Percentiles rank a stretch among this genome's conserved stretches.
phyloP scores from a whole-genome alignment of 352 stramenopile species.

The Phytophthora aleatoria region DNA sequence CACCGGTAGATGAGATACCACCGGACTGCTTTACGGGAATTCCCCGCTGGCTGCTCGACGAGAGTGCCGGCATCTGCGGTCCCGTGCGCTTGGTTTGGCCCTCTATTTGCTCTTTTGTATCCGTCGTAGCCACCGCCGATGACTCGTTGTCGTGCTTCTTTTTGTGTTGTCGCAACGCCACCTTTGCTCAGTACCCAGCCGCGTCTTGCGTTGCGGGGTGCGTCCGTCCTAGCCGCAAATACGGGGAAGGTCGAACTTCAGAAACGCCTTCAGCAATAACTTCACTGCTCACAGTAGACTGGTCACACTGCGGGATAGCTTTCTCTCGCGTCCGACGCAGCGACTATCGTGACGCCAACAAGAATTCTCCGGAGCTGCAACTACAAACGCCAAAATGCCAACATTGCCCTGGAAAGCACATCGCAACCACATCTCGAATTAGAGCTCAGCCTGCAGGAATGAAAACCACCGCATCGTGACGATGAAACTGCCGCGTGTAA shows the following conservation, averaged over 20 bases:
- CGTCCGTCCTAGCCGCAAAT: constrained; percentile 3
- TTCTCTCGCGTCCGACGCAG: background rate
- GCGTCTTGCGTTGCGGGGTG: constrained; percentile 10
- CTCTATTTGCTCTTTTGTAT: constrained; percentile 34
- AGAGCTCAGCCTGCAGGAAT: constrained; percentile 26
- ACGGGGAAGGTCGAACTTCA: background rate
- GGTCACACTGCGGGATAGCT: background rate
- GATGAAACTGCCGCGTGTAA: constrained; percentile 32
- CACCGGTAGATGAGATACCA: constrained; percentile 3
- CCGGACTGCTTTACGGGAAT: constrained; percentile 34
- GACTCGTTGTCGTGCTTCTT: constrained; percentile 46
- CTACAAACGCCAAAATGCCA: constrained; percentile 32
- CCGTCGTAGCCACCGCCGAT: constrained; percentile 37
- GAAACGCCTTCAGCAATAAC: background rate
- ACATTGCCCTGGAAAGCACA: constrained; percentile 23
- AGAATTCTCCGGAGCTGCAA: constrained; percentile 24
- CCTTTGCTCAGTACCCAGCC: constrained; percentile 29
- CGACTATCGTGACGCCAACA: constrained; percentile 13
- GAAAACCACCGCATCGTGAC: constrained; percentile 29
- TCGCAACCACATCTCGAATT: constrained; percentile 41
- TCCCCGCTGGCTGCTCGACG: constrained; percentile 35
- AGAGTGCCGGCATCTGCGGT: constrained; percentile 41
- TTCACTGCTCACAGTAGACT: background rate
- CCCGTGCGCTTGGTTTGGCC: constrained; percentile 19
- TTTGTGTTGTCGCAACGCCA: constrained; percentile 50